Conservation (phyloP, 495 filamentous ascomycete species). For the Tetracladium setigerum region DNA sequence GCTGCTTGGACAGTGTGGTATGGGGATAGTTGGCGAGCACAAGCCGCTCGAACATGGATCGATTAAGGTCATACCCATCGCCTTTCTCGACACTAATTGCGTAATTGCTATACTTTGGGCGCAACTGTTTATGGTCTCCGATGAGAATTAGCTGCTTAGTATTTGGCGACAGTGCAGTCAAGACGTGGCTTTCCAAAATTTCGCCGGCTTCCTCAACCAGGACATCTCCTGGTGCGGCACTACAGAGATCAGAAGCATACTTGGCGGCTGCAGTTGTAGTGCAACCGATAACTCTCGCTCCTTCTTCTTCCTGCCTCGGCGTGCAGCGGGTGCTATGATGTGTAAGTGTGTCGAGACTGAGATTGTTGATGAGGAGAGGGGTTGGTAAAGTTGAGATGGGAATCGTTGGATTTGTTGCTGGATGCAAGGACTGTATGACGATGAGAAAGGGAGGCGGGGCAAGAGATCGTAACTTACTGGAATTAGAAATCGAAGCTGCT, state of each 20-base stretch:
- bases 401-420: too few relatives aligned
- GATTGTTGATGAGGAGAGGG: too few relatives aligned
- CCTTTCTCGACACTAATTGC: slow-evolving; percentile 54
- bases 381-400: too few relatives aligned
- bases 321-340: too few relatives aligned
- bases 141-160: slow-evolving; percentile 67
- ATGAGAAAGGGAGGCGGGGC: too few relatives aligned
- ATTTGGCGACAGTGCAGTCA: slow-evolving; percentile 50
- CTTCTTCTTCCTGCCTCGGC: too few relatives aligned
- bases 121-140: slow-evolving; percentile 71
- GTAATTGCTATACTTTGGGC: slow-evolving; percentile 48
- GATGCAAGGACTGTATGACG: too few relatives aligned
- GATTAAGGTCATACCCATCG: slow-evolving; percentile 52
- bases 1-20: slow-evolving; percentile 52
- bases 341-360: too few relatives aligned
- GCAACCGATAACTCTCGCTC: slow-evolving; percentile 61
- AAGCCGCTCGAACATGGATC: slow-evolving; percentile 66
- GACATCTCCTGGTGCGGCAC: slow-evolving; percentile 44
- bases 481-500: too few relatives aligned
- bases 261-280: slow-evolving; percentile 72
- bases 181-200: slow-evolving; percentile 64
- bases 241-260: slow-evolving; percentile 43
- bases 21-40: slow-evolving; percentile 47
- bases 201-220: slow-evolving; percentile 77
- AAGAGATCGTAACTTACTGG: too few relatives aligned